Evolutionary conservation across 371 early-diverging fungal species (phyloP).

Genomic region (Apophysomyces sp.): DNA sequence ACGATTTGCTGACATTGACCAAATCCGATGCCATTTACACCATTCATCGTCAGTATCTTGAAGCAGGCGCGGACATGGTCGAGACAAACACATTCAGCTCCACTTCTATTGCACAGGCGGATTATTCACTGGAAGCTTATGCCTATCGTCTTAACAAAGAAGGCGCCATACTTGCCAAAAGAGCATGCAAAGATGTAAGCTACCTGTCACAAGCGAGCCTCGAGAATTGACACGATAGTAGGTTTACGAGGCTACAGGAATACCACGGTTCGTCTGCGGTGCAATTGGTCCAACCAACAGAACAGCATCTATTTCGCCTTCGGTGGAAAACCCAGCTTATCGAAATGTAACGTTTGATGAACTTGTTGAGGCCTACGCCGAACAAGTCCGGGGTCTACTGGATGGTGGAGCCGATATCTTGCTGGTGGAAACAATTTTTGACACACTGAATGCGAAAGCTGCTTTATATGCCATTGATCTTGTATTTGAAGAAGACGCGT

Average conservation of each 20-base stretch:
- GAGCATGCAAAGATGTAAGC: slow-evolving; percentile 76
- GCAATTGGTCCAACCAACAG: slow-evolving; percentile 95
- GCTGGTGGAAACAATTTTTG: slow-evolving; percentile 94
- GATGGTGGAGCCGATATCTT: slow-evolving; percentile 92
- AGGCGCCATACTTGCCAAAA: slow-evolving; percentile 82
- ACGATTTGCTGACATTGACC: slow-evolving; percentile 89
- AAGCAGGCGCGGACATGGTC: slow-evolving; percentile 91
- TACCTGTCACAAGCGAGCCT: too few species aligned
- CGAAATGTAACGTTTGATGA: slow-evolving; percentile 94
- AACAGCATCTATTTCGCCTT: slow-evolving; percentile 94
- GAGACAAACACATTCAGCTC: slow-evolving; percentile 95
- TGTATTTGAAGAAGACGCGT: slow-evolving; percentile 73
- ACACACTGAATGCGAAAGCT: slow-evolving; percentile 94
- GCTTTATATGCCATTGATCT: slow-evolving; percentile 89
- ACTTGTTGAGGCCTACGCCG: slow-evolving; percentile 82
- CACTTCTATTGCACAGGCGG: slow-evolving; percentile 88
- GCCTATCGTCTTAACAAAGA: slow-evolving; percentile 92
- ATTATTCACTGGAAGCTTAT: slow-evolving; percentile 80
- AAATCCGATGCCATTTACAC: slow-evolving; percentile 83
- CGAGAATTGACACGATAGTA: slow-evolving; percentile 4
- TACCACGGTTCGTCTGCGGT: slow-evolving; percentile 83
- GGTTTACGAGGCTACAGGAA: slow-evolving; percentile 58
- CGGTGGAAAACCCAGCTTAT: slow-evolving; percentile 92
- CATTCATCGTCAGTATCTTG: slow-evolving; percentile 87
- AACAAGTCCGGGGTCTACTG: slow-evolving; percentile 86